These are phyloP conservation scores for Herpotrichia juniperi DNA, from an alignment of 2,329 filamentous ascomycete genomes.

Conservation along the genomic window DNA sequence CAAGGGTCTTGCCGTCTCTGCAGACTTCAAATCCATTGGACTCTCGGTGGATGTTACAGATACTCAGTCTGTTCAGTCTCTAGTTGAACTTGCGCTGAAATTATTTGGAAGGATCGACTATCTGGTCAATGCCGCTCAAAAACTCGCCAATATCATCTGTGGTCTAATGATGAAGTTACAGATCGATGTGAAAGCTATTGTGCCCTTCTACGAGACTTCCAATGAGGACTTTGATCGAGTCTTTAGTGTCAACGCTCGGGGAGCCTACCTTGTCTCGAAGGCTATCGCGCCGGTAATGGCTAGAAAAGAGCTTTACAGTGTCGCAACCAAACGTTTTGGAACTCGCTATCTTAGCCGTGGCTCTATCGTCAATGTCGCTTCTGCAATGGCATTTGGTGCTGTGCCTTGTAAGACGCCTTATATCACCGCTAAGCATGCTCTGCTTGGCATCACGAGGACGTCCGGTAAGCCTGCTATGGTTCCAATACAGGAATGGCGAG, in stretches of 20 bases:
- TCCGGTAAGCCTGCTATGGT: constrained; percentile 18
- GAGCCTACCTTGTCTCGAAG: constrained; percentile 2
- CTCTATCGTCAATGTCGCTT: constrained; percentile 19
- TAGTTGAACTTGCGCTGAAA: constrained; percentile 23
- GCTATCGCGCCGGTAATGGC: constrained; percentile 5
- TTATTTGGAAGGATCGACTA: constrained; percentile 34
- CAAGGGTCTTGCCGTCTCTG: constrained; percentile 27
- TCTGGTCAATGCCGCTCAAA: constrained; percentile 27
- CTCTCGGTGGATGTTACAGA: constrained; percentile 32
- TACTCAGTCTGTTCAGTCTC: constrained; percentile 20
- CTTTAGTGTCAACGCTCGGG: constrained; percentile 3
- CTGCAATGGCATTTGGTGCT: constrained; percentile 12
- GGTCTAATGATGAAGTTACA: background rate
- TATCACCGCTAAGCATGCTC: constrained; percentile 31
- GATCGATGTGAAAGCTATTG: constrained; percentile 1
- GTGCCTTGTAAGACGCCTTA: constrained; percentile 21
- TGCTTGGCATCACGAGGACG: constrained; percentile 35
- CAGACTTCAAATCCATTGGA: constrained; percentile 23
- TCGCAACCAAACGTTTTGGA: constrained; percentile 3
- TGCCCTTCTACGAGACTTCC: constrained; percentile 1
- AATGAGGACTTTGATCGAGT: constrained; percentile 2
- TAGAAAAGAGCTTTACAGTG: constrained; percentile 1
- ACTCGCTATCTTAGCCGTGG: constrained; percentile 7
- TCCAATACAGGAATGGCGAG: background rate
- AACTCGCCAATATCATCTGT: constrained; percentile 2